Evolutionary conservation across 2,329 filamentous ascomycete species (phyloP), one percentile per base, ranked within the genome.

Genomic region (Tolypocladium tundrense): DNA sequence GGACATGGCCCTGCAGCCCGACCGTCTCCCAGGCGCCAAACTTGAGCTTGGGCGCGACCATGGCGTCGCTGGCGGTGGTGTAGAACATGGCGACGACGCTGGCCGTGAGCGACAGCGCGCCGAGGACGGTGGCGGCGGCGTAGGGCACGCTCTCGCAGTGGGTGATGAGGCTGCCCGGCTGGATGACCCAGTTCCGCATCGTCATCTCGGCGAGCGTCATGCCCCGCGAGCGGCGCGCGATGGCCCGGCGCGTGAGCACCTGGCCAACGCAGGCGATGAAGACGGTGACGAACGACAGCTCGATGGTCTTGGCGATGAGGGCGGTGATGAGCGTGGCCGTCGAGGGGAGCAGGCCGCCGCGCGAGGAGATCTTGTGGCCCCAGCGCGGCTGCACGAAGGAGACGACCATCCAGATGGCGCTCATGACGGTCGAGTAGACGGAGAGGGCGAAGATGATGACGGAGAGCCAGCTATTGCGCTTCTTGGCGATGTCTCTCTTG

Each of bases 181-280:
- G 84, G 53, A 86, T 82, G 24, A 87, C 80, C 89, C 88, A 93
- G 50, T 81, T 81, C 53, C 88, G 80, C 87, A 93, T 91, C 19
- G 81, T 86, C 75, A 92, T 83, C 66, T 93, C 88, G 0, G 89
- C 86, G 19, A 93, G 78, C 0, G 84, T 90, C 59, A 92, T 80
- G 2, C 89, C 89, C 3, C 75, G 73, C 0, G 83, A 80, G 10
- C 78, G 75, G 57, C 78, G 80, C 31, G 79, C 78, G 57, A 90
- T 80, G 0, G 88, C 86, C 57, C 87, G 76, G 24, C 87, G 79
- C n/a, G 83, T 90, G 19, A 93, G 72, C 0, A 88, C 81, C 68
- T 94, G 90, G 0, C 90, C 90, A 0, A 92, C 68, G 57, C 88
- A 88, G 0, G 86, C 81, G 1, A 92, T 86, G 60, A 90, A 88